Percentiles rank a stretch among this genome's conserved stretches.
Conservation (phyloP, 1,284 basidiomycete species). For the Puccinia polysora region DNA sequence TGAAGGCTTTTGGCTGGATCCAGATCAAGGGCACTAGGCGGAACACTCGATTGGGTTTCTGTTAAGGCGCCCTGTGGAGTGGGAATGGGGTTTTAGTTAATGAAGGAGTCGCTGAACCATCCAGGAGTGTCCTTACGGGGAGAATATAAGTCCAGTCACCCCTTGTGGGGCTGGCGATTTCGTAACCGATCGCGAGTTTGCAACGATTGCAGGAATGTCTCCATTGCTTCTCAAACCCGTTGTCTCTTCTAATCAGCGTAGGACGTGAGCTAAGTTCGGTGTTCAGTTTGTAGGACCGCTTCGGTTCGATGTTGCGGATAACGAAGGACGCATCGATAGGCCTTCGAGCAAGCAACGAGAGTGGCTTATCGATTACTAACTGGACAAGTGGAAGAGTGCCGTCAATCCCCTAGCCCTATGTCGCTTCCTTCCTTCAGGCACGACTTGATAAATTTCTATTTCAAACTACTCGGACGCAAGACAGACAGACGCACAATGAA, state of each 20-base stretch:
- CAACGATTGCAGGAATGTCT: constrained; percentile 12
- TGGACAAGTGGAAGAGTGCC: too few species aligned
- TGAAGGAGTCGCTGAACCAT: background rate
- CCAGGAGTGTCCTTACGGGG: constrained; percentile 5
- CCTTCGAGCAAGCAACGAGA: background rate
- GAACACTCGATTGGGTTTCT: constrained; percentile 41
- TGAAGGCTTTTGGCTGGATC: constrained; percentile 17
- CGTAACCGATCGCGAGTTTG: constrained; percentile 28
- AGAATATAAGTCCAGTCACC: constrained; percentile 35
- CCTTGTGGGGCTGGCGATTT: background rate
- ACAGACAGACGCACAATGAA: constrained; percentile 21
- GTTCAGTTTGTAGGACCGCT: constrained; percentile 35
- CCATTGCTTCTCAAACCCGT: constrained; percentile 31
- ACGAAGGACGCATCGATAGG: constrained; percentile 10
- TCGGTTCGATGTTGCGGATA: constrained; percentile 19
- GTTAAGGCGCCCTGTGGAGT: constrained; percentile 28
- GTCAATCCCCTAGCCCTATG: too few species aligned
- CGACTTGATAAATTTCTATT: too few species aligned
- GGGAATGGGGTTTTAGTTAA: background rate
- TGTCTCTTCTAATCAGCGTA: background rate
- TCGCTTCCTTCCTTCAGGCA: too few species aligned
- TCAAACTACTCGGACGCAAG: background rate
- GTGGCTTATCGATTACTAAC: constrained; percentile 40
- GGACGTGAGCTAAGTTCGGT: background rate
- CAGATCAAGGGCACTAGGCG: constrained; percentile 23